Conservation (phyloP, 306 rosid species). For the Hippophae rhamnoides region DNA sequence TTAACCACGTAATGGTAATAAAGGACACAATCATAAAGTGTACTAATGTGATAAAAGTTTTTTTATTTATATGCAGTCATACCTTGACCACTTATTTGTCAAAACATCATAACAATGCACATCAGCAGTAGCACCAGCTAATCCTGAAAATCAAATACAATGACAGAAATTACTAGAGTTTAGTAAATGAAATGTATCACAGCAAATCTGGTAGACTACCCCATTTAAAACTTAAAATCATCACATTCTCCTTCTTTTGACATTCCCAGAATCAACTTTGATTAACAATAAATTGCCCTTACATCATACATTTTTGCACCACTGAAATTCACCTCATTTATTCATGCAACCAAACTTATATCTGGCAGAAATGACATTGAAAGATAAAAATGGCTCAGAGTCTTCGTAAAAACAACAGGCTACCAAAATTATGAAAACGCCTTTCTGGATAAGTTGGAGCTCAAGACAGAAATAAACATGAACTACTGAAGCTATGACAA, state of each 20-base stretch:
- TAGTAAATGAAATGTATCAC: conserved; percentile 11
- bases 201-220: neutral
- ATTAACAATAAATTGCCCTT: no score
- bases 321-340: no score
- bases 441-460: no score
- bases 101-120: conserved; percentile 94
- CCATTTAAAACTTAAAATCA: neutral
- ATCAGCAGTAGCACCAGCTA: conserved; percentile 99
- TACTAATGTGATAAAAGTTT: conserved; percentile 7
- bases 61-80: conserved; percentile 17
- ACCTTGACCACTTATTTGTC: conserved; percentile 98
- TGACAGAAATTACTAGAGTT: conserved; percentile 19
- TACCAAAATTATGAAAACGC: no score
- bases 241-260: neutral
- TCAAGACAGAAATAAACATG: no score
- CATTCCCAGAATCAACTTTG: no score
- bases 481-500: no score
- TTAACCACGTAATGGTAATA: conserved; percentile 5
- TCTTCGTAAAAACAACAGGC: no score
- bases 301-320: no score
- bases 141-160: conserved; percentile 57
- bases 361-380: no score
- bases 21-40: conserved; percentile 1
- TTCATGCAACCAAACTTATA: no score
- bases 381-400: no score